Conservation (phyloP, 2,329 filamentous ascomycete genomes). For the Fusarium gaditjirri region DNA sequence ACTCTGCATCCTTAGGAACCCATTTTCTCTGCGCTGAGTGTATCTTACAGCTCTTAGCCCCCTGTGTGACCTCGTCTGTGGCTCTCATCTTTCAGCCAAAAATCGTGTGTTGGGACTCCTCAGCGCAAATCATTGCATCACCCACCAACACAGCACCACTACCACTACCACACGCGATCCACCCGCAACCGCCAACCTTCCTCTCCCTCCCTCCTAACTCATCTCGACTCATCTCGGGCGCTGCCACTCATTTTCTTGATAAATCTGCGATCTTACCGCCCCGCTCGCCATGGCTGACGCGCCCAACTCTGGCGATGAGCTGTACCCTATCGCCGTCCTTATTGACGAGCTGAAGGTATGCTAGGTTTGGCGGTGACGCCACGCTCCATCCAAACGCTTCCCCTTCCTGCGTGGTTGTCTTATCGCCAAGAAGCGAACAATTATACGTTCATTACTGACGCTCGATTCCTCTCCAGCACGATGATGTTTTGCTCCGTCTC, state of each 20-base stretch:
- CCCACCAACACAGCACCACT: conserved; percentile 30
- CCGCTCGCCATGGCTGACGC: conserved; percentile 83
- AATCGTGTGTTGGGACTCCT: conserved; percentile 46
- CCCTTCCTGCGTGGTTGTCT: conserved; percentile 18
- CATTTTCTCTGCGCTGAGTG: conserved; percentile 30
- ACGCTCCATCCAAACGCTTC: conserved; percentile 29
- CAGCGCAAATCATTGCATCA: conserved; percentile 50
- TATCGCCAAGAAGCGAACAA: conserved; percentile 22
- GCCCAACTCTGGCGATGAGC: conserved; percentile 93
- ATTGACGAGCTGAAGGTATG: conserved; percentile 98
- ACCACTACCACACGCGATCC: conserved; percentile 43
- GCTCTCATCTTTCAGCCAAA: conserved; percentile 38
- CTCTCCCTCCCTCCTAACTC: conserved; percentile 34
- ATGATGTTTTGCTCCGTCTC: conserved; percentile 96
- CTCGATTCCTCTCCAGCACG: conserved; percentile 72
- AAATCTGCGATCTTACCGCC: conserved; percentile 48
- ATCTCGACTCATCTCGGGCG: conserved; percentile 37
- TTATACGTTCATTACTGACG: conserved; percentile 42
- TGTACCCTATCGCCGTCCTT: conserved; percentile 99
- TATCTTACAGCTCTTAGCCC: conserved; percentile 9
- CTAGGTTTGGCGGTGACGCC: conserved; percentile 46
- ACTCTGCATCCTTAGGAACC: conserved; percentile 23
- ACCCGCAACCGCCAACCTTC: conserved; percentile 42
- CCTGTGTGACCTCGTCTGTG: conserved; percentile 17
- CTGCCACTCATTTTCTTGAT: conserved; percentile 37